phyloP scores from a whole-genome alignment of 345 rosid genomes.

The Firmiana major region DNA sequence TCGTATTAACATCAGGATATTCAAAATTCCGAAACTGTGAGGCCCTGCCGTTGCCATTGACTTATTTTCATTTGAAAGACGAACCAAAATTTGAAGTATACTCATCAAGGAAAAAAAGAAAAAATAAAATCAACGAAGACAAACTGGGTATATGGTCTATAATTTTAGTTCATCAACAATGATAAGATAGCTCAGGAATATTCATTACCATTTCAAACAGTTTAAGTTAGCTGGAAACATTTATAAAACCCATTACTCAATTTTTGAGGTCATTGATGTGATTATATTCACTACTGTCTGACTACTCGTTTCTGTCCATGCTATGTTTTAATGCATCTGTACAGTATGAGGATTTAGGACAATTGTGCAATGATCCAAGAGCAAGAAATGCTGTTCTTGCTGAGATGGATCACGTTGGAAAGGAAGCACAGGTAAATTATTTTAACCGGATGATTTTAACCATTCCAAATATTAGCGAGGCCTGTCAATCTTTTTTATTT shows the following conservation, averaged over 20 bases:
- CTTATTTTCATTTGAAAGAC: background rate
- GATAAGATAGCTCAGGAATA: background rate
- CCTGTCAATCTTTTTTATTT: conserved; percentile 1
- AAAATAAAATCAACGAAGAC: too few relatives aligned
- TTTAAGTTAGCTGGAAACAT: background rate
- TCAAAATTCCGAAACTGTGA: background rate
- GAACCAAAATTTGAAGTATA: background rate
- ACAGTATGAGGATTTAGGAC: conserved; percentile 60
- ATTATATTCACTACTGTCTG: background rate
- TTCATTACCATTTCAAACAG: background rate
- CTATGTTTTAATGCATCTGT: background rate
- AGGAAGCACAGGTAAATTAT: conserved; percentile 59
- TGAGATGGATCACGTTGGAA: conserved; percentile 68
- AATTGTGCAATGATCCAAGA: conserved; percentile 62
- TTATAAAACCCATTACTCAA: background rate
- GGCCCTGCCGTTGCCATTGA: background rate
- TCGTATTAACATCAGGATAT: background rate
- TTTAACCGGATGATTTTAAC: background rate
- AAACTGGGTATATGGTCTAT: too few relatives aligned
- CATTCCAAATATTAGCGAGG: background rate
- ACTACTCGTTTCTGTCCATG: background rate
- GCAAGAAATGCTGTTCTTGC: conserved; percentile 60
- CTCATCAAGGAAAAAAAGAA: background rate
- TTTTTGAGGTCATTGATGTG: background rate
- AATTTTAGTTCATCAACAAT: background rate